phyloP scores from a whole-genome alignment of 768 basidiomycete species.

The Calocybe cyanea region DNA sequence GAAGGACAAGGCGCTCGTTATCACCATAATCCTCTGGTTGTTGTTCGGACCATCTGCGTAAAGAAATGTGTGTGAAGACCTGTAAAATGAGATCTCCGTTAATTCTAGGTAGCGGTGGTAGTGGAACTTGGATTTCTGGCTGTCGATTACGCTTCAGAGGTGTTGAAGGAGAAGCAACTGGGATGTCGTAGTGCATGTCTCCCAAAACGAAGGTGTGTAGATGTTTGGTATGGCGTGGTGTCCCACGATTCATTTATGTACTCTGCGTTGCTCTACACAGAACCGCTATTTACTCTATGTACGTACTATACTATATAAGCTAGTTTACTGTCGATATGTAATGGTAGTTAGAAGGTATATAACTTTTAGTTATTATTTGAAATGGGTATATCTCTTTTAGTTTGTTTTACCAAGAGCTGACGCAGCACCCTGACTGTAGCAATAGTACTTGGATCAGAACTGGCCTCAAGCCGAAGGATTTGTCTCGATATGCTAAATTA shows the following conservation, averaged over 20 bases:
- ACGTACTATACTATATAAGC: no score
- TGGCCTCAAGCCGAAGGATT: conserved; percentile 39
- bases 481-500: conserved; percentile 36
- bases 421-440: conserved; percentile 33
- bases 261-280: background rate
- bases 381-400: conserved; percentile 13
- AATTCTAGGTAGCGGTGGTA: conserved; percentile 47
- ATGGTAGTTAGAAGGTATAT: no score
- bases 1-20: conserved; percentile 51
- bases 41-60: conserved; percentile 37
- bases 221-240: conserved; percentile 13
- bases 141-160: conserved; percentile 18
- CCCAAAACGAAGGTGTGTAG: conserved; percentile 7
- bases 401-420: conserved; percentile 34
- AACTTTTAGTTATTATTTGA: no score
- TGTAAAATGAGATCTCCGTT: conserved; percentile 53
- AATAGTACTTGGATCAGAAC: conserved; percentile 35
- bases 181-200: conserved; percentile 15
- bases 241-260: background rate
- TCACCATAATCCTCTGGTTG: conserved; percentile 43
- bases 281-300: no score
- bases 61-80: conserved; percentile 67
- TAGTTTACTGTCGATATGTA: no score
- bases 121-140: conserved; percentile 5
- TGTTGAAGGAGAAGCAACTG: conserved; percentile 7